Conservation (phyloP, 257 asterid species). For the Solanum okadae region DNA sequence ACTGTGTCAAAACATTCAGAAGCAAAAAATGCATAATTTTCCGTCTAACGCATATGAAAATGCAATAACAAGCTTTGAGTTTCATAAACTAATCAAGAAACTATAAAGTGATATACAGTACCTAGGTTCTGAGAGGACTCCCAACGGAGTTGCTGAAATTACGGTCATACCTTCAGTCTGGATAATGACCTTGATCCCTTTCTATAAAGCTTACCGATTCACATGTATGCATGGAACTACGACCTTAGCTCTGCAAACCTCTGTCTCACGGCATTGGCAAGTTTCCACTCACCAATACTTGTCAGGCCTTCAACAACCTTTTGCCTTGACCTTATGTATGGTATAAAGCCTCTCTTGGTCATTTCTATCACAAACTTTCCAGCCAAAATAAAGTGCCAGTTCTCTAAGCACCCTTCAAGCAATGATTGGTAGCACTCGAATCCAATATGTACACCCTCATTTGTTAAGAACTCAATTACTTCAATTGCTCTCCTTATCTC, state of each 20-base stretch:
- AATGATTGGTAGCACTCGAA: constrained; percentile 60
- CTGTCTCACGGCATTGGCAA: constrained; percentile 53
- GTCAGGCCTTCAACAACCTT: constrained; percentile 60
- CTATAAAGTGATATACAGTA: not conserved
- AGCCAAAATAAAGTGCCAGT: constrained; percentile 31
- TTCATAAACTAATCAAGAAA: not conserved
- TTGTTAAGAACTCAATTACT: constrained; percentile 51
- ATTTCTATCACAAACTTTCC: constrained; percentile 22
- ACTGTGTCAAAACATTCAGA: too few relatives aligned
- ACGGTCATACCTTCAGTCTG: not conserved
- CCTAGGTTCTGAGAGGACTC: not conserved
- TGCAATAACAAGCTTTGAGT: not conserved
- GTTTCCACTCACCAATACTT: constrained; percentile 46
- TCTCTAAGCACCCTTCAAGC: constrained; percentile 71
- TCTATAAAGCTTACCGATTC: not conserved
- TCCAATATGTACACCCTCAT: constrained; percentile 35
- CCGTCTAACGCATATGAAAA: not conserved
- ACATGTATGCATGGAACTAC: constrained; percentile 4
- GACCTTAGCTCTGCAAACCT: constrained; percentile 49
- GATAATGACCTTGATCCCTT: not conserved
- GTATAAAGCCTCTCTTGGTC: constrained; percentile 31
- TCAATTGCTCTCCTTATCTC: constrained; percentile 58
- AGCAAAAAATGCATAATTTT: not conserved
- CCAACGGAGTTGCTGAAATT: not conserved
- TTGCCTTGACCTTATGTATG: constrained; percentile 26